phyloP scores from a whole-genome alignment of 2,329 filamentous ascomycete genomes.

The Xylaria sp. region DNA sequence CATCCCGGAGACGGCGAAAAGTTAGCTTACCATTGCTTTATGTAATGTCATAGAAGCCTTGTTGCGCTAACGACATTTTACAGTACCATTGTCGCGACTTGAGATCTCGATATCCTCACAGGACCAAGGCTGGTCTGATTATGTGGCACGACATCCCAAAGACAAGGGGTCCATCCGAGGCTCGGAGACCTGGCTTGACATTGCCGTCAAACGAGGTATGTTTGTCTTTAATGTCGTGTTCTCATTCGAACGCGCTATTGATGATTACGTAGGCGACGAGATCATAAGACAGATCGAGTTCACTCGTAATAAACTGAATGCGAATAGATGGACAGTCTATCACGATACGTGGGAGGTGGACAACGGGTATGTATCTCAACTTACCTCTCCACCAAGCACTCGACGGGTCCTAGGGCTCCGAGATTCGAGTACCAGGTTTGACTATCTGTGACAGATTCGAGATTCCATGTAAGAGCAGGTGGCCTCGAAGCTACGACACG shows the following conservation, averaged over 20 bases:
- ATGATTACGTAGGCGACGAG: background rate
- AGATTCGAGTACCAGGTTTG: background rate
- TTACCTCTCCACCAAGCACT: background rate
- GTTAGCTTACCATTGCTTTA: background rate
- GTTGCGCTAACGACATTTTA: background rate
- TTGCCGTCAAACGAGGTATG: slow-evolving; percentile 4
- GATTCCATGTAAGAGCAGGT: slow-evolving; percentile 2
- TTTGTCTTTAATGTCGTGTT: background rate
- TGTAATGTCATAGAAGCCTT: background rate
- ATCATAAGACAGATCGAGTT: background rate
- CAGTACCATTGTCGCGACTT: slow-evolving; percentile 5
- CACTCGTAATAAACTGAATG: background rate
- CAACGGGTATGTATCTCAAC: background rate
- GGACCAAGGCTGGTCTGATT: slow-evolving; percentile 1
- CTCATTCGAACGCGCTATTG: background rate
- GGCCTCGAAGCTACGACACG: background rate
- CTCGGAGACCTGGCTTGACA: slow-evolving; percentile 2
- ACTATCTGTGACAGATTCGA: background rate
- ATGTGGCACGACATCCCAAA: background rate
- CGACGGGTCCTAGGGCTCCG: background rate
- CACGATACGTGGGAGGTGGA: slow-evolving; percentile 3
- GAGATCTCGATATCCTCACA: background rate
- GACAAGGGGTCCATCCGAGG: background rate
- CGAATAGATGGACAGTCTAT: background rate
- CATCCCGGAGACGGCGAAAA: background rate